Conservation (phyloP, 1,284 basidiomycete genomes). For the Tilletiopsis washingtonensis region DNA sequence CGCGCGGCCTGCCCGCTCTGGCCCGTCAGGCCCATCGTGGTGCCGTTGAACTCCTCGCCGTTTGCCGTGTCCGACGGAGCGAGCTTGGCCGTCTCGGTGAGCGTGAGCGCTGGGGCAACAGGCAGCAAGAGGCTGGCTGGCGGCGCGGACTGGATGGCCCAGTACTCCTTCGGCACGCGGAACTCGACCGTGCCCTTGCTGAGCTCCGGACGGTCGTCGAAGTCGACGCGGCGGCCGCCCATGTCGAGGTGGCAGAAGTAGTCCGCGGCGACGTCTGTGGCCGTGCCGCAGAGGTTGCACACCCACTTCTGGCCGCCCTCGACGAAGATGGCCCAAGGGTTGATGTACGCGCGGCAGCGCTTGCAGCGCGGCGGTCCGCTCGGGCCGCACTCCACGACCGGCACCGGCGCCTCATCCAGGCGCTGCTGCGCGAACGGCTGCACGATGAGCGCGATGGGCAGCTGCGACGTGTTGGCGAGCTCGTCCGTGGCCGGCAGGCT, state of each 20-base stretch:
- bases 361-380: conserved; percentile 77
- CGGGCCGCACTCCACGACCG: conserved; percentile 60
- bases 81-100: conserved; percentile 32
- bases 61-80: conserved; percentile 16
- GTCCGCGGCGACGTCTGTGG: conserved; percentile 61
- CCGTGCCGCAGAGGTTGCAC: conserved; percentile 81
- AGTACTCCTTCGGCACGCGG: conserved; percentile 73
- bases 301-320: conserved; percentile 79
- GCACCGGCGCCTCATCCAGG: conserved; percentile 58
- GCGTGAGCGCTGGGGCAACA: conserved; percentile 30
- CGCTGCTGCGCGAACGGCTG: conserved; percentile 84
- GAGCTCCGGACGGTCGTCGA: conserved; percentile 74
- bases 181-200: conserved; percentile 90
- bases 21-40: conserved; percentile 35
- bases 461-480: conserved; percentile 69
- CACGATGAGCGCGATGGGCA: conserved; percentile 71
- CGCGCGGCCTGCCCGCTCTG: conserved; percentile 35
- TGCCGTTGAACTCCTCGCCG: conserved; percentile 19
- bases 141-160: conserved; percentile 58
- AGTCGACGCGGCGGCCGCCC: conserved; percentile 72
- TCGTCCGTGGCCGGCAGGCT: conserved; percentile 71
- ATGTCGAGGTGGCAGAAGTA: conserved; percentile 83
- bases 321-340: conserved; percentile 84
- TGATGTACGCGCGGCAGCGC: conserved; percentile 82
- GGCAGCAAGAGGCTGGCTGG: conserved; percentile 30